Evolutionary conservation across 345 rosid species (phyloP).

Genomic region (Schrenkiella parvula): DNA sequence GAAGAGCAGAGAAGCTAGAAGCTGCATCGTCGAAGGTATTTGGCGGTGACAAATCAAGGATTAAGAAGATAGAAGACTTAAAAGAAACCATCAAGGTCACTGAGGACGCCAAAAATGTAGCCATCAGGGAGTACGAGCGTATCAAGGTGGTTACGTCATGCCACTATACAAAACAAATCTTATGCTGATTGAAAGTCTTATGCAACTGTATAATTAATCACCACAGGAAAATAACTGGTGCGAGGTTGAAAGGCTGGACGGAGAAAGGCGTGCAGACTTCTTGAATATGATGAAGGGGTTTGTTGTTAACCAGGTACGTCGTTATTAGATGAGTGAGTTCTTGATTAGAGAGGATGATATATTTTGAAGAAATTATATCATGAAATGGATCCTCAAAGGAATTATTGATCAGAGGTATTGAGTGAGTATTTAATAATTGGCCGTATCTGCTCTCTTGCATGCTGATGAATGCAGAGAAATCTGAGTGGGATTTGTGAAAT

Average conservation of each 20-base stretch:
- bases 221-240: slow-evolving; percentile 77
- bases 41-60: slow-evolving; percentile 97
- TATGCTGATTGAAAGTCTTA: neutral
- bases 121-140: slow-evolving; percentile 77
- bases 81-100: slow-evolving; percentile 74
- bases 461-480: neutral
- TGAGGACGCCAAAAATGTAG: slow-evolving; percentile 86
- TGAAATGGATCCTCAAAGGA: neutral
- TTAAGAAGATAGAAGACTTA: slow-evolving; percentile 78
- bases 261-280: slow-evolving; percentile 76
- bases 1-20: slow-evolving; percentile 84
- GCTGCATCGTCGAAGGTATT: slow-evolving; percentile 88
- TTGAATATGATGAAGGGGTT: slow-evolving; percentile 89
- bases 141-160: slow-evolving; percentile 54
- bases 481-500: neutral
- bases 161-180: neutral
- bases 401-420: neutral
- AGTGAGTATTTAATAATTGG: neutral
- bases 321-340: neutral
- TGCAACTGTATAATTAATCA: neutral
- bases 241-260: slow-evolving; percentile 85
- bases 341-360: neutral
- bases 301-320: slow-evolving; percentile 79
- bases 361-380: neutral
- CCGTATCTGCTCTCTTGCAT: neutral